These are phyloP conservation scores for Penicillium frequentans DNA, from an alignment of 2,329 filamentous ascomycete species.

Conservation along the genomic window DNA sequence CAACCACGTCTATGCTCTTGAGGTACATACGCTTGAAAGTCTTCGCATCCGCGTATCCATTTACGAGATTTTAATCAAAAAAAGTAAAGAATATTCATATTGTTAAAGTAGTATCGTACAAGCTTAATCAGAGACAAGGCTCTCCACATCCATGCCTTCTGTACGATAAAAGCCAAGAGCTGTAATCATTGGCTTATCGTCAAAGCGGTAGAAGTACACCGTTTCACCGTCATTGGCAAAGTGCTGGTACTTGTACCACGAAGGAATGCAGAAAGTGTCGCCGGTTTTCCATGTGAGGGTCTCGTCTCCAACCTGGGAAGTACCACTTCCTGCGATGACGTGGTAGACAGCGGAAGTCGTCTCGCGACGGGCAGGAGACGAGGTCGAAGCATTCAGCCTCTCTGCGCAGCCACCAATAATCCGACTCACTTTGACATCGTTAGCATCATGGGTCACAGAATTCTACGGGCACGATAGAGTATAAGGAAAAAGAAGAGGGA, in stretches of 20 bases:
- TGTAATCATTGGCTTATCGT: constrained; percentile 57
- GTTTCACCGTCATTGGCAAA: constrained; percentile 36
- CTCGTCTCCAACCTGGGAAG: constrained; percentile 41
- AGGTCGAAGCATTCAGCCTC: constrained; percentile 39
- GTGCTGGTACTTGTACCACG: constrained; percentile 43
- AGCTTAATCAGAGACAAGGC: background rate
- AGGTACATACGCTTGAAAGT: too few species aligned
- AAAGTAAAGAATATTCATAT: too few species aligned
- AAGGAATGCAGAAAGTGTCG: constrained; percentile 57
- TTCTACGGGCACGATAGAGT: background rate
- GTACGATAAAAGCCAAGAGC: constrained; percentile 50
- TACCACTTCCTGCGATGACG: constrained; percentile 50
- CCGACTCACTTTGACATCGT: constrained; percentile 40
- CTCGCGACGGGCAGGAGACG: constrained; percentile 46
- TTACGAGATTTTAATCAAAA: too few species aligned
- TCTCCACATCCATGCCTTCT: constrained; percentile 35
- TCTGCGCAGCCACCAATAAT: constrained; percentile 52
- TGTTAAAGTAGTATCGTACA: too few species aligned
- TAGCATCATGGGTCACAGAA: background rate
- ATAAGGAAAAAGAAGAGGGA: background rate
- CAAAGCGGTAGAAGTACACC: constrained; percentile 56
- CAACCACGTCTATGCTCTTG: too few species aligned
- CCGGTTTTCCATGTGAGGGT: constrained; percentile 48
- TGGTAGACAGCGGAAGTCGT: constrained; percentile 57
- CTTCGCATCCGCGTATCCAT: too few species aligned